Base-by-base conservation (phyloP, 1,139 yeast species). In the Saccharomycopsis hybrid region DNA sequence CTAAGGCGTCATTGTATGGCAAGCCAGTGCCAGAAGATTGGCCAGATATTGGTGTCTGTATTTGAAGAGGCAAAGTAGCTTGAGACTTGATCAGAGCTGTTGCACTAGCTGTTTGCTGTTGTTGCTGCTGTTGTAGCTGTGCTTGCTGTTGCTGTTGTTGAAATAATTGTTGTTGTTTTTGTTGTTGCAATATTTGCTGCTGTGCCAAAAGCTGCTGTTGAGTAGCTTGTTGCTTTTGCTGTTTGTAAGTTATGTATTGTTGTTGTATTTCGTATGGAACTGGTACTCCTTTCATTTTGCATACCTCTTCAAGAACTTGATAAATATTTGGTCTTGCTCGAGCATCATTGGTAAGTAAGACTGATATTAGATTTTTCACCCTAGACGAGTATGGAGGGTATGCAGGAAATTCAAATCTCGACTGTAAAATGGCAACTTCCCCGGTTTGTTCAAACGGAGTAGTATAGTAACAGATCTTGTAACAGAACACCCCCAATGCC, bases 401-500 rank as follows among this genome's bases (percentile, higher is more conserved):
- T 5, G 58, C 53, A 2, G 88, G 89, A 56, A 80, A 80, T 29
- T 71, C 72, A 62, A 76, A 82, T 47, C 76, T 73, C 2, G 85
- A 77, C 61, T 78, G 82, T 49, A 82, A 65, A 48, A 83, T 81
- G 2, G 86, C 86, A 57, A 80, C 66, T 56, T 78, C 85, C 27
- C 87, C 87, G 9, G 83, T 80, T 64, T 77, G 77, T 66, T 92
- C 98, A 65, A 92, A 92, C 0, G 98, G 98, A 0, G 98, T 92
- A 1, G 89, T 90, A 65, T 87, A 92, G 67, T 86, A 92, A 63
- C 97, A 86, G 52, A 92, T 70, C 65, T 94, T 92, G 71, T 90
- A 92, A 49, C 92, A 71, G 58, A 94, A 85, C 31, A 90, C 80
- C 11, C 98, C 98, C 53, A 92, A 70, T 0, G 98, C 98, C 98